phyloP scores from a whole-genome alignment of 805 yeast species.

The Cyberlindnera sargentensis region DNA sequence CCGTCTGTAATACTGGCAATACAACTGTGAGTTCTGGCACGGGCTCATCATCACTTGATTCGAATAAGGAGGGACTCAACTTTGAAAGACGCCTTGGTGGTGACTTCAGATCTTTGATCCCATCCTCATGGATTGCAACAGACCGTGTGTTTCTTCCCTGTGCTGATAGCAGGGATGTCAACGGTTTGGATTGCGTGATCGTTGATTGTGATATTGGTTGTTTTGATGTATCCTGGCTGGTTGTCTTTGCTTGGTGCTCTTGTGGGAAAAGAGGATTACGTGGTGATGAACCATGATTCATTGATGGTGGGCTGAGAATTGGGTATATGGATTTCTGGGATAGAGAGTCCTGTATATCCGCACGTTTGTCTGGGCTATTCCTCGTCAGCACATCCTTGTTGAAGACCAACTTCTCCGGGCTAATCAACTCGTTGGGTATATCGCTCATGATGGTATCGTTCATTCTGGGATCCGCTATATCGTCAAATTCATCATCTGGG shows the following conservation, averaged over 20 bases:
- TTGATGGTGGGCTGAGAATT: neutral
- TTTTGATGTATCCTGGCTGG: neutral
- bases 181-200: neutral
- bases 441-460: constrained; percentile 17
- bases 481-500: constrained; percentile 2
- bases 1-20: neutral
- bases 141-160: neutral
- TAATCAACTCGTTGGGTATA: constrained; percentile 19
- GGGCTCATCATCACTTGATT: constrained; percentile 21
- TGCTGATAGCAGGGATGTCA: neutral
- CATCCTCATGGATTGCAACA: neutral
- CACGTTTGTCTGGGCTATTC: neutral
- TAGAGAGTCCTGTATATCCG: no score
- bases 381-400: constrained; percentile 13
- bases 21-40: constrained; percentile 19
- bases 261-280: neutral
- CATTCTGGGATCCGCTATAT: neutral
- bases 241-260: neutral
- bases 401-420: constrained; percentile 21
- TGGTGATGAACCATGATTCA: neutral
- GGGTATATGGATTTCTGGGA: neutral
- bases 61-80: constrained; percentile 2
- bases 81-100: neutral
- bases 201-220: constrained; percentile 2
- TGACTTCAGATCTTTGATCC: neutral